Evolutionary conservation across 2,329 filamentous ascomycete genomes (phyloP).

Genomic region (Remersonia thermophila): DNA sequence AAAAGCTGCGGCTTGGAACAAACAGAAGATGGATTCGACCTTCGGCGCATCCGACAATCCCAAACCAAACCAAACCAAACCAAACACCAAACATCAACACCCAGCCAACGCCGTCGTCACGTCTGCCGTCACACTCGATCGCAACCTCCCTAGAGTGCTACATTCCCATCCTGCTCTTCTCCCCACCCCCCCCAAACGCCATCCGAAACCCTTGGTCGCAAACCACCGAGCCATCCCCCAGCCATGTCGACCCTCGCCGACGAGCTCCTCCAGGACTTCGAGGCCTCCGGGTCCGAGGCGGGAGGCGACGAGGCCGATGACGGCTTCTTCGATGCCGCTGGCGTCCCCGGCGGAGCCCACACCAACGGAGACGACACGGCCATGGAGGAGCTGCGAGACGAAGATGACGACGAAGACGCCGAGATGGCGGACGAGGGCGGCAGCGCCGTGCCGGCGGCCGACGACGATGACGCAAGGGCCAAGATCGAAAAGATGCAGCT

Average conservation of each 20-base stretch:
- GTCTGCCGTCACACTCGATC: neutral
- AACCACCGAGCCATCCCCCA: no score
- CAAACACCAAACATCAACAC: no score
- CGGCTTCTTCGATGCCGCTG: constrained; percentile 29
- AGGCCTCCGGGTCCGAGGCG: constrained; percentile 69
- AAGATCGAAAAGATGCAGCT: constrained; percentile 76
- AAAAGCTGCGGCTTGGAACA: no score
- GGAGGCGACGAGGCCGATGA: constrained; percentile 47
- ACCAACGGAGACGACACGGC: constrained; percentile 36
- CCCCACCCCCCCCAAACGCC: no score
- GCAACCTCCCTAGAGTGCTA: no score
- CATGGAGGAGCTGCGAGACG: constrained; percentile 47
- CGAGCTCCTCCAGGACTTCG: constrained; percentile 84
- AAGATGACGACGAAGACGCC: constrained; percentile 51
- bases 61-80: no score
- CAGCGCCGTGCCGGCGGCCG: constrained; percentile 32
- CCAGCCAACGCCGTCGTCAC: constrained; percentile 1
- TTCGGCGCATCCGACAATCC: neutral
- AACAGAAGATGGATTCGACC: no score
- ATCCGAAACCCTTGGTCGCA: no score
- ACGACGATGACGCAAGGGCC: constrained; percentile 57
- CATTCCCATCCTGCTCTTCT: no score
- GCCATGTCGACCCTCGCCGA: constrained; percentile 82
- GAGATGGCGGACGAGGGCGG: constrained; percentile 39
- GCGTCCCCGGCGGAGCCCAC: constrained; percentile 25